These are phyloP conservation scores for Lentinus polychrous DNA, from an alignment of 1,284 basidiomycete genomes.

Conservation along the genomic window DNA sequence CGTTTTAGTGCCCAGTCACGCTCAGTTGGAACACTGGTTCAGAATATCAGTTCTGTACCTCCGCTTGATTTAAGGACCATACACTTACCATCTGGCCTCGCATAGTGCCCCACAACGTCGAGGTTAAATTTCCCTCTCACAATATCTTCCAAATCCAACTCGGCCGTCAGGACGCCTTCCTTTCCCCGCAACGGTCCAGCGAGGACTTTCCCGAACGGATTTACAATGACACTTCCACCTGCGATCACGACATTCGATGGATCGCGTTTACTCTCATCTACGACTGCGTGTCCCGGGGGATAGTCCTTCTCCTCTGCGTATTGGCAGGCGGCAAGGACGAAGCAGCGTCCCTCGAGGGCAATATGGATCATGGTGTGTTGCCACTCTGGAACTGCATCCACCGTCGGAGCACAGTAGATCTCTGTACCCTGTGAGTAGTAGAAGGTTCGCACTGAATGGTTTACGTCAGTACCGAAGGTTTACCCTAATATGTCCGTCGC, in stretches of 20 bases:
- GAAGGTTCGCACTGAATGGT: constrained; percentile 41
- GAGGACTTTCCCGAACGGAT: constrained; percentile 58
- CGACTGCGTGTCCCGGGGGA: constrained; percentile 47
- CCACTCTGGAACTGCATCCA: constrained; percentile 63
- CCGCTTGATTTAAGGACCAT: not conserved
- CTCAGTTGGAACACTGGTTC: constrained; percentile 5
- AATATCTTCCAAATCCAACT: constrained; percentile 56
- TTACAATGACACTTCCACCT: constrained; percentile 65
- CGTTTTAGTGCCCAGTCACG: not conserved
- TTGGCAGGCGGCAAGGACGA: constrained; percentile 64
- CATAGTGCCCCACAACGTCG: constrained; percentile 66
- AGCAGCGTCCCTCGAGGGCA: constrained; percentile 71
- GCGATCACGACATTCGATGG: constrained; percentile 56
- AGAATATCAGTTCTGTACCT: constrained; percentile 16
- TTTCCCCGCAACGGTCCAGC: constrained; percentile 58
- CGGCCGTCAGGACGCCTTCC: constrained; percentile 60
- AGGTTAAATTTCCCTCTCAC: constrained; percentile 67
- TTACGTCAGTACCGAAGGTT: not conserved
- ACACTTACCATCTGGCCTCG: constrained; percentile 51
- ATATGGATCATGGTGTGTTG: constrained; percentile 65
- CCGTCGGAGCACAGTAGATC: constrained; percentile 66
- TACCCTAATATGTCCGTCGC: not conserved
- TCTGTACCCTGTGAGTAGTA: constrained; percentile 60
- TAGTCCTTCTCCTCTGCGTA: constrained; percentile 57
- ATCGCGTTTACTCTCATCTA: constrained; percentile 30